Evolutionary conservation across 2,329 filamentous ascomycete genomes (phyloP), one percentile per base, ranked within the genome.

Genomic region (Diaporthe helianthi): DNA sequence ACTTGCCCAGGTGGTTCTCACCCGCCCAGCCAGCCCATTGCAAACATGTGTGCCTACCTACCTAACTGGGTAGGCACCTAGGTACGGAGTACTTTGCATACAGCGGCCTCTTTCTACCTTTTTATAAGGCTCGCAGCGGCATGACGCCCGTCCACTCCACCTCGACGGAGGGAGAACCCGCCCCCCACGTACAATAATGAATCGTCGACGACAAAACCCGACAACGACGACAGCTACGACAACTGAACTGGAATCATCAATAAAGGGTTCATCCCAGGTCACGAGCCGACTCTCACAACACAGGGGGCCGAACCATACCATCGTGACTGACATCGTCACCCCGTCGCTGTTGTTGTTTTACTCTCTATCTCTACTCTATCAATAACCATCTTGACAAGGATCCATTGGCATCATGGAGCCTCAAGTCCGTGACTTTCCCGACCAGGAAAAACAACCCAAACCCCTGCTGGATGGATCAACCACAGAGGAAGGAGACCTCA

Each of bases 351-450:
- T 19, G 8, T 22, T 13, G n/a, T n/a, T n/a, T n/a, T n/a, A n/a
- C n/a, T n/a, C n/a, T n/a, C n/a, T n/a, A n/a, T n/a, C n/a, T n/a
- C n/a, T n/a, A 19, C 41, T 46, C 19, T n/a, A 29, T 24, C 19
- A n/a, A 38, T 12, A 54, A n/a, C n/a, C n/a, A n/a, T n/a, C n/a
- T n/a, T n/a, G n/a, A n/a, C n/a, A n/a, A n/a, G n/a, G n/a, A n/a
- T n/a, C n/a, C n/a, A 36, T 19, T 33, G 41, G 19, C 53, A 67
- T 41, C 19, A 71, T 71, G 69, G 66, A 71, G 8, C 52, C 69
- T 24, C 58, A 65, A 19, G 53, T 68, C 19, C 66, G 66, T 36
- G 65, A 69, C 24, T 71, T 69, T 24, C 52, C 51, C 31, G 52
- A 67, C 29, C 36, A 41, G 10, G 67, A 71, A 29, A 69, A 71